Conservation (phyloP, 169 alveolate species). For the Plasmodium coatneyi region DNA sequence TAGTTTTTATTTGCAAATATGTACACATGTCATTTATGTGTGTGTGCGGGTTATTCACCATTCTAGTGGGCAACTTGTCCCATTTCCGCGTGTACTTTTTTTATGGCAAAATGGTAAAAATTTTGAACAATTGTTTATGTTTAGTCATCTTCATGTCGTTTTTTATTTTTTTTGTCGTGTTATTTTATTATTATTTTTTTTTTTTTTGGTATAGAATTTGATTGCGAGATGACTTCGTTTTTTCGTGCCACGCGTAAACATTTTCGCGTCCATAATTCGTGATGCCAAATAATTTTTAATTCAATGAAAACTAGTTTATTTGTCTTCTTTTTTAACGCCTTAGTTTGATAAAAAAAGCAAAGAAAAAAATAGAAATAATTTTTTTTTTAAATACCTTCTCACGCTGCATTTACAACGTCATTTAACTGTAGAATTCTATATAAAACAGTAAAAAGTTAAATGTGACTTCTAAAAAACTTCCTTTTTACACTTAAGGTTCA, state of each 20-base stretch:
- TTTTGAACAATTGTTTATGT: constrained; percentile 12
- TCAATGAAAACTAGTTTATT: constrained; percentile 11
- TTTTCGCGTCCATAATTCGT: neutral
- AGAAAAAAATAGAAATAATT: constrained; percentile 14
- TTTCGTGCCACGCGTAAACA: neutral
- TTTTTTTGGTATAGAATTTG: constrained; percentile 10
- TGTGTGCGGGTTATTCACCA: neutral
- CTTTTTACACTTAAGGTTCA: neutral
- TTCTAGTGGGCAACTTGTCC: neutral
- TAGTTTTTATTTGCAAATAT: constrained; percentile 3
- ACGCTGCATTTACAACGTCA: neutral
- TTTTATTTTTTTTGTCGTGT: neutral
- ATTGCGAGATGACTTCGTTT: constrained; percentile 7
- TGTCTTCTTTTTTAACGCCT: constrained; percentile 13
- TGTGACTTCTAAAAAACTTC: neutral
- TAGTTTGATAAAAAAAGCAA: neutral
- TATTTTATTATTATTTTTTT: neutral
- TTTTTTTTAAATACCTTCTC: neutral
- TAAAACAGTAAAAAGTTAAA: neutral
- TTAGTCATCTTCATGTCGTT: neutral
- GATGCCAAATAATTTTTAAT: constrained; percentile 9
- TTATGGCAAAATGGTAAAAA: neutral
- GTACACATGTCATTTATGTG: neutral
- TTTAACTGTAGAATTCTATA: constrained; percentile 12
- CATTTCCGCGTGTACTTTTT: neutral